These are phyloP conservation scores for Acacia confusa DNA, from an alignment of 306 rosid species.

Conservation along the genomic window DNA sequence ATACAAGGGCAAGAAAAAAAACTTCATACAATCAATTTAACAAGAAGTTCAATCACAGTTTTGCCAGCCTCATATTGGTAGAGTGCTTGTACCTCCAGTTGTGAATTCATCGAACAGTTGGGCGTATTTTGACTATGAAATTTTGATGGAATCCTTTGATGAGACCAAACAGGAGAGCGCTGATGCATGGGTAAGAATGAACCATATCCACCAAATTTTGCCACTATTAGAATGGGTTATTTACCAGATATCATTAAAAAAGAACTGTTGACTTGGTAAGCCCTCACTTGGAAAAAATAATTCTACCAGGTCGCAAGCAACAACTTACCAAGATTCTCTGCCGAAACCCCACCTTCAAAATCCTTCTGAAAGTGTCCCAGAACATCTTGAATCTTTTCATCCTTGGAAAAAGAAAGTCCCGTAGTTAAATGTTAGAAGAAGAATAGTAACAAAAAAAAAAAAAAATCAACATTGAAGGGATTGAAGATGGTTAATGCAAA, in stretches of 20 bases:
- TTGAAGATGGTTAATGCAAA: slow-evolving; percentile 13
- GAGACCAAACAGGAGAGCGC: slow-evolving; percentile 63
- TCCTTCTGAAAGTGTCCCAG: slow-evolving; percentile 98
- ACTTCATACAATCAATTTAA: slow-evolving; percentile 1
- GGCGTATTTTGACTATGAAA: slow-evolving; percentile 42
- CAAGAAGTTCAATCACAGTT: not conserved
- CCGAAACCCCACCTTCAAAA: slow-evolving; percentile 95
- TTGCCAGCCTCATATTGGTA: not conserved
- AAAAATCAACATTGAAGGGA: not conserved
- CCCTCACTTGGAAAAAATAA: slow-evolving; percentile 15
- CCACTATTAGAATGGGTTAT: slow-evolving; percentile 55
- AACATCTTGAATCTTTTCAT: slow-evolving; percentile 85
- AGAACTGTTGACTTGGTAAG: slow-evolving; percentile 12
- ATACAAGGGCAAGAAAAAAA: not conserved
- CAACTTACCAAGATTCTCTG: slow-evolving; percentile 86
- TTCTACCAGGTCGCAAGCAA: slow-evolving; percentile 36
- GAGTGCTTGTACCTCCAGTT: slow-evolving; percentile 44
- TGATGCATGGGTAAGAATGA: slow-evolving; percentile 65
- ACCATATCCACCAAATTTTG: slow-evolving; percentile 89
- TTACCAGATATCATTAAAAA: slow-evolving; percentile 28
- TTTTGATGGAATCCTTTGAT: slow-evolving; percentile 55
- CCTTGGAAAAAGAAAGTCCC: slow-evolving; percentile 47
- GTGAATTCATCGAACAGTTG: slow-evolving; percentile 53
- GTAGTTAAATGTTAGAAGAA: not conserved
- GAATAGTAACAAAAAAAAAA: slow-evolving; percentile 2